These are phyloP conservation scores for Pichia kluyveri DNA, from an alignment of 805 yeast species.

Conservation along the genomic window DNA sequence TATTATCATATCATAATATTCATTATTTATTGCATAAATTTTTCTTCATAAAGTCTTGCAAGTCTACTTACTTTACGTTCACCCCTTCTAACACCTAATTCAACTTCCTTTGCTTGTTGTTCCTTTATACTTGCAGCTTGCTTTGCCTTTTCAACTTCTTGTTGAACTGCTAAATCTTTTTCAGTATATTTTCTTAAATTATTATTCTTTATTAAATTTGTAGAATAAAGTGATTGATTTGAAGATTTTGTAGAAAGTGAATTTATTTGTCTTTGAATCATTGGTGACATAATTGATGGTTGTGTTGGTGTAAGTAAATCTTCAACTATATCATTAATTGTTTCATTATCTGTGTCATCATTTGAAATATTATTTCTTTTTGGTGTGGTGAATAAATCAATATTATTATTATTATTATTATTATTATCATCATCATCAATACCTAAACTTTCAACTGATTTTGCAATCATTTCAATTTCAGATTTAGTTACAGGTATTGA, in stretches of 20 bases:
- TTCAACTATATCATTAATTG: background rate
- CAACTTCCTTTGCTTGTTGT: conserved; percentile 21
- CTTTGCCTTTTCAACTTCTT: conserved; percentile 15
- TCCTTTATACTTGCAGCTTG: conserved; percentile 2
- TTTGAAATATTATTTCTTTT: background rate
- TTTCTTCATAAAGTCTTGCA: conserved; percentile 41
- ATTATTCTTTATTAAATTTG: conserved; percentile 13
- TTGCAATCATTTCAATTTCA: conserved; percentile 2
- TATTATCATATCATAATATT: too few species aligned
- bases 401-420: background rate
- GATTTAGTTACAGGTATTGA: conserved; percentile 4
- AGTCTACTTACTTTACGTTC: conserved; percentile 42
- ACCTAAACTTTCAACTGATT: conserved; percentile 3
- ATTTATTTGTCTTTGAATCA: background rate
- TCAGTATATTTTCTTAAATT: conserved; percentile 25
- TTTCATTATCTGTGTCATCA: background rate
- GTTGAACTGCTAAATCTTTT: conserved; percentile 19
- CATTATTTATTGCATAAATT: conserved; percentile 13
- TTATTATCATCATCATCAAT: conserved; percentile 1
- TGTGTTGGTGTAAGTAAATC: conserved; percentile 7
- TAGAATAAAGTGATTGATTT: background rate
- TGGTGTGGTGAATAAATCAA: conserved; percentile 5
- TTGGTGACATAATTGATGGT: background rate
- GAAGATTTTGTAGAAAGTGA: background rate
- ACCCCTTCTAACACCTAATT: conserved; percentile 27